Evolutionary conservation across 306 rosid species (phyloP), one percentile per base, ranked within the genome.

Genomic region (Macrotyloma uniflorum): DNA sequence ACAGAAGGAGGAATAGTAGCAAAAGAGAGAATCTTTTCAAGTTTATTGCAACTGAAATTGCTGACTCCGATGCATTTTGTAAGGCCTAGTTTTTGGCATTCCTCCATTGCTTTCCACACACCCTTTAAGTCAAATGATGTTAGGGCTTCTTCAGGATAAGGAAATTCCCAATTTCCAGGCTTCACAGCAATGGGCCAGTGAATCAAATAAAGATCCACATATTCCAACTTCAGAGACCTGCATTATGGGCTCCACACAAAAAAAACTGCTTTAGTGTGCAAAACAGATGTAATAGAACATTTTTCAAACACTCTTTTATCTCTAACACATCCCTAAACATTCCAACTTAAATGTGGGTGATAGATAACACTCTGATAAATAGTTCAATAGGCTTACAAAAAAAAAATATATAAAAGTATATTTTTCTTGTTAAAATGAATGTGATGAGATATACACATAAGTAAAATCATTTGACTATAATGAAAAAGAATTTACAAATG

Each of bases 71-170:
- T 80, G 3, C 9, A 57, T 67, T 53, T 80, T 24, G 84, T 65
- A 3, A 80, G 84, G 7, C 84, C 84, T 1, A 20, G 16, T 3
- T 43, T 55, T 18, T 87, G 68, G 43, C 91, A 86, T 46, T 84
- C 87, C 79, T 91, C 91, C 91, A 91, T 91, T 76, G 61, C 79
- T 51, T 81, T 85, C 96, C 93, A 91, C 5, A 89, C 90, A 1
- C 81, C 84, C 46, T 83, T 62, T 20, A 89, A 15, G 70, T 91
- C 90, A 22, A 91, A 76, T 12, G 79, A 49, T 1, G 66, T 19
- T 5, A 72, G 1, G 0, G 42, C 30, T 0, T 78, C 85, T 16
- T 83, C 46, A 10, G 19, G 79, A 38, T 14, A 47, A 3, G 87
- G 86, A 0, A 32, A 0, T 4, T 40, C 10, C 54, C 38, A 50